phyloP scores from a whole-genome alignment of 2,329 filamentous ascomycete species.

The Fusarium begoniae region DNA sequence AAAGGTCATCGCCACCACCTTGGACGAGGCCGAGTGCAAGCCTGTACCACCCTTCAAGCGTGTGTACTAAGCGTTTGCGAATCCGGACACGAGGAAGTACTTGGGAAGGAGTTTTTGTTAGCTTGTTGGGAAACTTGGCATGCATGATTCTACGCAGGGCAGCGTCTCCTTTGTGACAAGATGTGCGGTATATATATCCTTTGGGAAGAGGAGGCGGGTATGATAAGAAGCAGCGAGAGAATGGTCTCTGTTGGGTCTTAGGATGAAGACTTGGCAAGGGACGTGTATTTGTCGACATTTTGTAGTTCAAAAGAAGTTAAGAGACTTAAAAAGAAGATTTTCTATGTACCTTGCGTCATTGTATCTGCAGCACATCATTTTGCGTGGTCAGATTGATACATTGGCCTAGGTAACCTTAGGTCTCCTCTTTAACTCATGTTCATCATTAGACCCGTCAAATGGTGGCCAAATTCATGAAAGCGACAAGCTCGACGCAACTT shows the following conservation, averaged over 20 bases:
- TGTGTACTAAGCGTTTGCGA: constrained; percentile 71
- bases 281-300: constrained; percentile 38
- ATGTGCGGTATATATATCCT: constrained; percentile 45
- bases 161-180: constrained; percentile 43
- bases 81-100: constrained; percentile 6
- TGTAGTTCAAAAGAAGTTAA: constrained; percentile 35
- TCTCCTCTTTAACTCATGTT: too few relatives aligned
- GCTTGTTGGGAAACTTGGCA: constrained; percentile 41
- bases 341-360: background rate
- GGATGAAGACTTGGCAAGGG: constrained; percentile 13
- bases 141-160: constrained; percentile 41
- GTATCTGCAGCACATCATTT: background rate
- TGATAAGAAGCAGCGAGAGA: constrained; percentile 20
- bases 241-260: constrained; percentile 21
- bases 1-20: constrained; percentile 79
- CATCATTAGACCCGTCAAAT: background rate
- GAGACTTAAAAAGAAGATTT: constrained; percentile 25
- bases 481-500: background rate
- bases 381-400: background rate
- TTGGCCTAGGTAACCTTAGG: background rate
- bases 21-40: constrained; percentile 97
- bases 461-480: background rate
- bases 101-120: constrained; percentile 37
- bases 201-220: constrained; percentile 15
- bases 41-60: constrained; percentile 96